Percentiles rank a stretch among this genome's conserved stretches.
Conservation (phyloP, 108 stramenopile genomes). For the Asterionellopsis glacialis region DNA sequence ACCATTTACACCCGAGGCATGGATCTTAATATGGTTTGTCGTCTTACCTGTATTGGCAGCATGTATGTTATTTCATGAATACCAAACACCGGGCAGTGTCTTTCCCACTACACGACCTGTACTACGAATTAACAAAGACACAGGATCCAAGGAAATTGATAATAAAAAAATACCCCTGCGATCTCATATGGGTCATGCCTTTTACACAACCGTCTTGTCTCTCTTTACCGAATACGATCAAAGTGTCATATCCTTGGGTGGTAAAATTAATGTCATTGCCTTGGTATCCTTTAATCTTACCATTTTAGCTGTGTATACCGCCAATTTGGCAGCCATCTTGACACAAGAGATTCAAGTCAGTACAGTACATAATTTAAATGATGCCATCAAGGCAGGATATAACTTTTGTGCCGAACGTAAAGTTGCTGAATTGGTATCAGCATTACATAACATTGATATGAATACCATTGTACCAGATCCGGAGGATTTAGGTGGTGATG, state of each 20-base stretch:
- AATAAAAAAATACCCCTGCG: not conserved
- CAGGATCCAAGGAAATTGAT: not conserved
- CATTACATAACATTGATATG: not conserved
- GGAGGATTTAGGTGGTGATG: conserved; percentile 8
- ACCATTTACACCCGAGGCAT: conserved; percentile 10
- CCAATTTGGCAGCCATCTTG: conserved; percentile 20
- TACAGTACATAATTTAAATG: conserved; percentile 7
- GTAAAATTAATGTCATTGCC: conserved; percentile 9
- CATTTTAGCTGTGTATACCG: conserved; percentile 22
- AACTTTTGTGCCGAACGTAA: conserved; percentile 20
- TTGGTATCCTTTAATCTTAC: conserved; percentile 22
- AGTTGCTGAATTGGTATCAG: conserved; percentile 4
- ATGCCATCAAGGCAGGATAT: conserved; percentile 9
- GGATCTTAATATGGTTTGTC: conserved; percentile 16
- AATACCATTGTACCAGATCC: conserved; percentile 11
- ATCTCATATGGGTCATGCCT: not conserved
- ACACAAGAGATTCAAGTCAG: not conserved
- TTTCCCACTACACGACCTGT: conserved; percentile 10
- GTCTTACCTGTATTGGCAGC: conserved; percentile 13
- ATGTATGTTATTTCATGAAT: conserved; percentile 16
- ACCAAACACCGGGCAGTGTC: conserved; percentile 4
- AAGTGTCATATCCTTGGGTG: conserved; percentile 12
- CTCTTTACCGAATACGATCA: conserved; percentile 6
- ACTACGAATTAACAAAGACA: not conserved
- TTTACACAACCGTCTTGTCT: conserved; percentile 10